phyloP scores from a whole-genome alignment of 1,139 yeast species.

The Hansenula anomala region DNA sequence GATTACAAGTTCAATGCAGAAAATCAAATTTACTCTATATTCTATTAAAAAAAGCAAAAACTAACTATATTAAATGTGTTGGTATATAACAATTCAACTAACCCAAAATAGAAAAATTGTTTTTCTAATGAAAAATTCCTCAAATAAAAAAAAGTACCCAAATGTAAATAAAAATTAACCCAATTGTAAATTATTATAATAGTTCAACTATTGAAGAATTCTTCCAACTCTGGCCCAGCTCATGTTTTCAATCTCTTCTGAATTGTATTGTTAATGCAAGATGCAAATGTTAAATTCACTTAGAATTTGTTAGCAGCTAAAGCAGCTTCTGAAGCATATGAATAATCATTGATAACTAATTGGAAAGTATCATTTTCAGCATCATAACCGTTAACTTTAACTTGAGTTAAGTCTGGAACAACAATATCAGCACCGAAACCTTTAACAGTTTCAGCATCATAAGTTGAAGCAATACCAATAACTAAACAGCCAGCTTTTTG shows the following conservation, averaged over 20 bases:
- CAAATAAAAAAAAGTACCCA: no score
- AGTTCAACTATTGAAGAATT: background rate
- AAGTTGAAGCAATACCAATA: conserved; percentile 79
- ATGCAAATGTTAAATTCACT: background rate
- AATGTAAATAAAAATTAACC: background rate
- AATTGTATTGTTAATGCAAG: background rate
- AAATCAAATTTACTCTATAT: background rate
- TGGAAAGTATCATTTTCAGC: conserved; percentile 29
- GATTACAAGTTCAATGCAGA: no score
- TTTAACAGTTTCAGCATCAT: conserved; percentile 60
- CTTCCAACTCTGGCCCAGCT: background rate
- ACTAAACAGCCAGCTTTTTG: conserved; percentile 78
- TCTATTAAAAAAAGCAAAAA: background rate
- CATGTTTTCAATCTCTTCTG: background rate
- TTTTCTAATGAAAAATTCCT: no score
- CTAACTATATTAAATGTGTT: no score
- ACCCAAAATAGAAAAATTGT: no score
- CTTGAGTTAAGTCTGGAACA: conserved; percentile 56
- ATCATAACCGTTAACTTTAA: conserved; percentile 33
- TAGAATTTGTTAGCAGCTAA: conserved; percentile 9
- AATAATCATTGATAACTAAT: conserved; percentile 29
- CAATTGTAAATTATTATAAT: background rate
- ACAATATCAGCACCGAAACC: conserved; percentile 76
- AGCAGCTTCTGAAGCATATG: conserved; percentile 30
- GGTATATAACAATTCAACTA: no score